Evolutionary conservation across 331 rosid genomes (phyloP).

Genomic region (Acacia concinna): DNA sequence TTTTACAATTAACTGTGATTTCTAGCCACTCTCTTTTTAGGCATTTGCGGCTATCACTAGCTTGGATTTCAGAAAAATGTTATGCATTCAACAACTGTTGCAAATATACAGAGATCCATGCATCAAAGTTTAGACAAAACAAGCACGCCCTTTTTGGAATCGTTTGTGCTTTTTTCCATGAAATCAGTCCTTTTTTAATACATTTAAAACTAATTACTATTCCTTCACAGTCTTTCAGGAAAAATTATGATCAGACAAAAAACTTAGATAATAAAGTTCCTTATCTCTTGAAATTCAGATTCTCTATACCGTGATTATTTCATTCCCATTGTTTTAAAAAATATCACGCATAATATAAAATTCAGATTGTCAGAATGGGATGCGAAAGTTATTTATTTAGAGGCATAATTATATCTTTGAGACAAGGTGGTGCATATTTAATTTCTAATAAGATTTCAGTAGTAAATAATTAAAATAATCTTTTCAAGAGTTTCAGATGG

Average conservation of each 20-base stretch:
- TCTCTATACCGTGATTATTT: background rate
- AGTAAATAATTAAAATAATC: background rate
- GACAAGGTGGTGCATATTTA: background rate
- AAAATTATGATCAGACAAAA: background rate
- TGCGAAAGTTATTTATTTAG: background rate
- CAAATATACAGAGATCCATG: background rate
- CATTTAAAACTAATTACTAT: background rate
- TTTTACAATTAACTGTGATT: background rate
- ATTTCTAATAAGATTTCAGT: background rate
- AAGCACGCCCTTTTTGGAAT: background rate
- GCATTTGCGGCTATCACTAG: conserved; percentile 15
- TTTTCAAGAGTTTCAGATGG: background rate
- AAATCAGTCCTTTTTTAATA: background rate
- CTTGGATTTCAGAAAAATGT: background rate
- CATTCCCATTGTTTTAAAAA: too few species aligned
- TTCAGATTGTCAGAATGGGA: background rate
- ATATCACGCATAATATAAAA: too few species aligned
- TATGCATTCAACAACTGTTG: background rate
- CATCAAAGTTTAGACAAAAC: background rate
- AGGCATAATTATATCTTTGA: background rate
- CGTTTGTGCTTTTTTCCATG: background rate
- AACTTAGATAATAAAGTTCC: background rate
- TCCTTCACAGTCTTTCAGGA: background rate
- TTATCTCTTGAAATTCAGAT: background rate
- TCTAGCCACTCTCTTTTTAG: conserved; percentile 42